Conservation (phyloP, 163 green algal genomes). For the Volvox carteri region DNA sequence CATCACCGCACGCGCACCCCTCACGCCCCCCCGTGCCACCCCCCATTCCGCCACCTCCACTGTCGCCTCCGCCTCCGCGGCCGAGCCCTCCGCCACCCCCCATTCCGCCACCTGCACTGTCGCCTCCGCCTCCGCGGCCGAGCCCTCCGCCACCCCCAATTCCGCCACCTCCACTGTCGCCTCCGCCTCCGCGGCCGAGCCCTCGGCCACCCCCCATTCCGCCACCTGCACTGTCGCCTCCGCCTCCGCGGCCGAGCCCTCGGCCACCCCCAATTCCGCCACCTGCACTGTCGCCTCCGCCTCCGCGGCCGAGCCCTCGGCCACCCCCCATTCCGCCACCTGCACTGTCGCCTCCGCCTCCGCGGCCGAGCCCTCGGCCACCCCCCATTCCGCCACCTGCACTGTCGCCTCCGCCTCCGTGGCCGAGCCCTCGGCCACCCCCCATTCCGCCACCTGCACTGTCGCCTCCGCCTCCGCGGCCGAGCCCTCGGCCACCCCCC, state of each 20-base stretch:
- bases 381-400: not conserved
- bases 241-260: not conserved
- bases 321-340: not conserved
- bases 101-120: not conserved
- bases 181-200: too few relatives aligned
- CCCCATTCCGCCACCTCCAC: too few relatives aligned
- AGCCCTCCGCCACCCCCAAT: too few relatives aligned
- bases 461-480: not conserved
- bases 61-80: not conserved
- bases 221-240: too few relatives aligned
- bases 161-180: too few relatives aligned
- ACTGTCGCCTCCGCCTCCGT: not conserved
- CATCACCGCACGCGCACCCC: too few relatives aligned
- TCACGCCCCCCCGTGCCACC: too few relatives aligned
- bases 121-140: constrained; percentile 1
- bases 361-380: not conserved
- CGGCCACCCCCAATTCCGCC: not conserved
- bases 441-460: not conserved
- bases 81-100: not conserved
- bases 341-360: not conserved
- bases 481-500: not conserved
- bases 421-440: not conserved
- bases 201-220: too few relatives aligned
- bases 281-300: not conserved
- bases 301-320: not conserved